phyloP scores from a whole-genome alignment of 257 asterid species.

The Nemophila menziesii region DNA sequence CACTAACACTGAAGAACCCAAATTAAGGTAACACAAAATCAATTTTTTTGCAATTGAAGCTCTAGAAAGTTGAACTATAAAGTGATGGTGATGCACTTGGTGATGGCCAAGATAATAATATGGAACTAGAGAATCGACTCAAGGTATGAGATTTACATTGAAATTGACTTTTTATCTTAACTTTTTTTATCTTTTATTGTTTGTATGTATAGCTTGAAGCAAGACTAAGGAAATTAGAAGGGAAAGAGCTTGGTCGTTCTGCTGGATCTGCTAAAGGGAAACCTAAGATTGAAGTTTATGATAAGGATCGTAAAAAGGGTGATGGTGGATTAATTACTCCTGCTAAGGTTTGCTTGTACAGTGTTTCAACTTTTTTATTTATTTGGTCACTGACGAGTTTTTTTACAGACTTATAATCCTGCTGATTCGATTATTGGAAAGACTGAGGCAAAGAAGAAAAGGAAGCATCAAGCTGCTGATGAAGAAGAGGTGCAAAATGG shows the following conservation, averaged over 20 bases:
- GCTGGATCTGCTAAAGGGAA: constrained; percentile 82
- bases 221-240: constrained; percentile 58
- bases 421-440: constrained; percentile 48
- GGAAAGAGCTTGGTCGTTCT: constrained; percentile 45
- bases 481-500: constrained; percentile 17
- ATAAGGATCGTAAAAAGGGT: constrained; percentile 68
- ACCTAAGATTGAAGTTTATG: constrained; percentile 67
- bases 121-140: constrained; percentile 72
- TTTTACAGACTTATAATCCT: constrained; percentile 54
- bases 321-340: constrained; percentile 59
- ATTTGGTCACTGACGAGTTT: not conserved
- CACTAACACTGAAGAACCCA: no score
- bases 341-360: constrained; percentile 40
- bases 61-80: constrained; percentile 72
- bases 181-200: constrained; percentile 1
- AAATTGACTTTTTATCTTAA: not conserved
- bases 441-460: constrained; percentile 37
- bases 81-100: constrained; percentile 75
- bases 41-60: no score
- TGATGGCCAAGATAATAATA: constrained; percentile 50
- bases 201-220: constrained; percentile 55
- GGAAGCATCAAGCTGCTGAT: constrained; percentile 17
- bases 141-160: constrained; percentile 32
- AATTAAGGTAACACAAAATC: no score
- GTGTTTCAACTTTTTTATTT: not conserved